Base-by-base conservation (phyloP, 2,329 filamentous ascomycete species). In the Trichoderma citrinoviride region DNA sequence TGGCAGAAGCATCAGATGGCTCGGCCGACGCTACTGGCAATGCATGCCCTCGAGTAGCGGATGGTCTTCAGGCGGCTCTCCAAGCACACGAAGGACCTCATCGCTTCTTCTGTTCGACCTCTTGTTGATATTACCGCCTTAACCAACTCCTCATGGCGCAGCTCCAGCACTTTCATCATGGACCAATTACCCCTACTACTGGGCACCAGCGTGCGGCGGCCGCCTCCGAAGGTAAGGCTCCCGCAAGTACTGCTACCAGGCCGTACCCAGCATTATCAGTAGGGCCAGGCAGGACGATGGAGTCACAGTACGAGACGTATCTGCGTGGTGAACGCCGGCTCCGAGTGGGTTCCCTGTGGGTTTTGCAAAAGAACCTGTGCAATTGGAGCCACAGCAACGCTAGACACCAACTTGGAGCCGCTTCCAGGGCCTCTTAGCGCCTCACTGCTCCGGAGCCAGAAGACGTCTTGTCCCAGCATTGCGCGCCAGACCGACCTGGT, bases 331-430 rank as follows among this genome's bases (percentile, higher is more conserved):
- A 56, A 49, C 47, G 53, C 62, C 47, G 57, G 62, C 53, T 37
- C 47, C 37, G 63, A 65, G 55, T 65, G 63, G 63, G 19, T 54
- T 65, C 61, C 19, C 52, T 12, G 68, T 69, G 70, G 69, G 65
- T 64, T 67, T 69, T 70, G 65, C 70, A 71, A 71, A 71, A 71
- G 70, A 61, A 70, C 70, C 70, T 67, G 64, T 61, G 52, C 64
- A 63, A 61, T 58, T 62, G 64, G 61, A 54, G 61, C 57, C 60
- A 52, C 49, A 47, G 55, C 64, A 40, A 62, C 70, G 69, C 70
- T 71, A 71, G 65, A 65, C 54, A 67, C 66, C 61, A 66, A 67
- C 61, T 64, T 68, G 67, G 44, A 68, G 65, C 65, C 56, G 54
- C 53, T 68, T 65, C 68, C 66, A 63, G 64, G 58, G 62, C 64